Conservation (phyloP, 73 alveolate species). For the Tetrahymena malaccensis region DNA sequence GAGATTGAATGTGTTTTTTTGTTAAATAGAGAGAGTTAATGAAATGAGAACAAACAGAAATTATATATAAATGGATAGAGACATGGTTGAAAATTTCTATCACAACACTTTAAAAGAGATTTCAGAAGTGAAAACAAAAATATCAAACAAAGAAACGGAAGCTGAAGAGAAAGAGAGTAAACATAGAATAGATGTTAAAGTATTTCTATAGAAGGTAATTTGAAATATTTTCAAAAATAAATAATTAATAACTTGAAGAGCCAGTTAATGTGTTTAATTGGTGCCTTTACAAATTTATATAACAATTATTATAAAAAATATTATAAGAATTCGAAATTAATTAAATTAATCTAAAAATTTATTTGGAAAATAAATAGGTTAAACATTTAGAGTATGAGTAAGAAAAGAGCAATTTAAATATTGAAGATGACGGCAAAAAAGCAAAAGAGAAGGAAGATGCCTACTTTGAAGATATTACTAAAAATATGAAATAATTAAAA, state of each 20-base stretch:
- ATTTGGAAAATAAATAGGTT: slow-evolving; percentile 49
- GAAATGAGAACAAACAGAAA: slow-evolving; percentile 77
- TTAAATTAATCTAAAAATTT: slow-evolving; percentile 8
- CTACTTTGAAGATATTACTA: slow-evolving; percentile 61
- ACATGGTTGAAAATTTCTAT: slow-evolving; percentile 85
- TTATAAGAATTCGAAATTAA: neutral
- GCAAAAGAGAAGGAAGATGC: slow-evolving; percentile 74
- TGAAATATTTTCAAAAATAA: neutral
- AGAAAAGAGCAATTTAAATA: slow-evolving; percentile 61
- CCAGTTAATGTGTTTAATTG: neutral
- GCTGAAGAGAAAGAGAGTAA: slow-evolving; percentile 75
- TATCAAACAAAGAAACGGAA: slow-evolving; percentile 71
- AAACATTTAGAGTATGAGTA: slow-evolving; percentile 93
- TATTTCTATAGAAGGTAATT: slow-evolving; percentile 70
- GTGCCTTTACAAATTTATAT: neutral
- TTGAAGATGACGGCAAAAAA: slow-evolving; percentile 63
- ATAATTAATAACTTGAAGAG: neutral
- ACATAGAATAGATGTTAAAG: slow-evolving; percentile 80
- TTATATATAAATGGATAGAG: slow-evolving; percentile 83
- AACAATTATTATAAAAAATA: neutral
- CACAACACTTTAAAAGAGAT: slow-evolving; percentile 71
- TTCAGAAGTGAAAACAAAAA: slow-evolving; percentile 56
- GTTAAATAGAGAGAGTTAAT: slow-evolving; percentile 43
- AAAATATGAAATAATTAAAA: slow-evolving; percentile 70
- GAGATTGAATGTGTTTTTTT: no score